Conservation (phyloP, 2,329 filamentous ascomycete genomes). For the Sporothrix phasma region DNA sequence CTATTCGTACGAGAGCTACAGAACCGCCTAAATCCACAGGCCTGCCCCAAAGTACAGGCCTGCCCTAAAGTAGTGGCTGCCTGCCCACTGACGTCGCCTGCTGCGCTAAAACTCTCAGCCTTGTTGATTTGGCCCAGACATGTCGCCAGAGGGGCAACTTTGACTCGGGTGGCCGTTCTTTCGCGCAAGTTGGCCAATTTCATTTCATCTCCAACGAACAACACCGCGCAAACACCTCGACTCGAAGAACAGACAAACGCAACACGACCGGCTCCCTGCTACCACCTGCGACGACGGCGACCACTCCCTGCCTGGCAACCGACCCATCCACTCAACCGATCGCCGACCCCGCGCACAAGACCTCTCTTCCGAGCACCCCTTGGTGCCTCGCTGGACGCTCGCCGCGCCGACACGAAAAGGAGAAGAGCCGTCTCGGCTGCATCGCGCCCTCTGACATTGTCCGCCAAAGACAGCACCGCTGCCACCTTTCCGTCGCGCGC, state of each 20-base stretch:
- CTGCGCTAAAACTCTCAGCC: slow-evolving; percentile 5
- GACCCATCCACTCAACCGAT: neutral
- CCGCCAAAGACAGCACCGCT: no score
- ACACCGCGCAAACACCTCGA: no score
- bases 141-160: slow-evolving; percentile 1
- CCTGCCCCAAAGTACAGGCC: neutral
- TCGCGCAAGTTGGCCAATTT: no score
- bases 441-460: no score
- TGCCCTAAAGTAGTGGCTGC: neutral
- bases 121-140: neutral
- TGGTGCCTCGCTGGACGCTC: neutral
- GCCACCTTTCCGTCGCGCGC: no score
- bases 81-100: neutral
- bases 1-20: no score
- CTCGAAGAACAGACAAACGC: no score
- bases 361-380: neutral
- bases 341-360: neutral
- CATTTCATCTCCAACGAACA: no score
- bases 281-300: neutral
- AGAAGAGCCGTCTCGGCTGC: no score
- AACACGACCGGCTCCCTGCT: no score
- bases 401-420: neutral
- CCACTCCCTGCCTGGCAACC: neutral
- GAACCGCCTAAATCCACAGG: no score
- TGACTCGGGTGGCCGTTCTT: neutral